phyloP scores from a whole-genome alignment of 1,284 basidiomycete species.

The Crucibulum cyathiforme region DNA sequence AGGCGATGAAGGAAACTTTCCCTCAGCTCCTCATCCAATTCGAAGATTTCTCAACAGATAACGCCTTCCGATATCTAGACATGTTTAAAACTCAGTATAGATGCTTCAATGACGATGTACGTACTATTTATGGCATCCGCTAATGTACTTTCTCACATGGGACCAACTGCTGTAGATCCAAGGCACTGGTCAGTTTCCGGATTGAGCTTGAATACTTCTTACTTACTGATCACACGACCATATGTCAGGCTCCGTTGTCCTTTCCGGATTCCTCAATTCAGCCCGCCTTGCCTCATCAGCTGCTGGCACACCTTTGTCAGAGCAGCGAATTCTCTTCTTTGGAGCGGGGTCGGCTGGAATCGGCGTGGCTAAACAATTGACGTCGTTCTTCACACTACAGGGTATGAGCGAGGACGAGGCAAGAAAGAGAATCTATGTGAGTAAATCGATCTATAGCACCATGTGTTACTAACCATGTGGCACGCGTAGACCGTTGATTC shows the following conservation, averaged over 20 bases:
- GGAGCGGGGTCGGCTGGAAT: constrained; percentile 82
- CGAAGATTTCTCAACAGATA: constrained; percentile 81
- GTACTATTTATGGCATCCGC: constrained; percentile 7
- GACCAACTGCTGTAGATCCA: constrained; percentile 50
- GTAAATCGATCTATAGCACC: constrained; percentile 13
- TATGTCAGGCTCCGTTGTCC: constrained; percentile 69
- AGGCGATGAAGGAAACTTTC: constrained; percentile 68
- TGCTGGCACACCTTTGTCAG: constrained; percentile 64
- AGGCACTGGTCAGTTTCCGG: constrained; percentile 49
- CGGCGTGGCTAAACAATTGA: constrained; percentile 80
- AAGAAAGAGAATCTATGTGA: constrained; percentile 70
- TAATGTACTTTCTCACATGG: constrained; percentile 13
- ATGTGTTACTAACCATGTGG: constrained; percentile 12
- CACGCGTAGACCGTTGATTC: constrained; percentile 69
- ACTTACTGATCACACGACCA: constrained; percentile 8
- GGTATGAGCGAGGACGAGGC: constrained; percentile 75
- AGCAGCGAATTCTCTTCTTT: constrained; percentile 83
- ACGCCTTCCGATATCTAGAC: constrained; percentile 77
- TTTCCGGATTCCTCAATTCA: constrained; percentile 82
- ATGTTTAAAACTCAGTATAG: constrained; percentile 66
- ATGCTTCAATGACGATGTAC: constrained; percentile 84
- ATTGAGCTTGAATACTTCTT: neutral
- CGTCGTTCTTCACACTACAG: constrained; percentile 74
- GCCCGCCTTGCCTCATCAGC: constrained; percentile 70
- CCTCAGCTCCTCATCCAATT: constrained; percentile 83